These are phyloP conservation scores for Hypoxylon rickii DNA, from an alignment of 495 filamentous ascomycete species.

Conservation along the genomic window DNA sequence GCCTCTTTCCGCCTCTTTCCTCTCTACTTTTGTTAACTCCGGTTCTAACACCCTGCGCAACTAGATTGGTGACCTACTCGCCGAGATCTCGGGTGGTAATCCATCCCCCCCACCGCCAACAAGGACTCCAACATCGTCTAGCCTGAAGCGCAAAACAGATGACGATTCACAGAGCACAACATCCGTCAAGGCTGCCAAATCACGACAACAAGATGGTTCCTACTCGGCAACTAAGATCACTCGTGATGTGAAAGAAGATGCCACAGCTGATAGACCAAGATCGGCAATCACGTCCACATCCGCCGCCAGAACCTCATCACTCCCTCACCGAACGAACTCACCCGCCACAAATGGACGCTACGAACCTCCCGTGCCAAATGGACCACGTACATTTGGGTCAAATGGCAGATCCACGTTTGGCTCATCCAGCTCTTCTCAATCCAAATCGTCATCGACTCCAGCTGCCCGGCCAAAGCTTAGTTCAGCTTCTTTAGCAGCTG, in stretches of 20 bases:
- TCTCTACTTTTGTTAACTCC: not conserved
- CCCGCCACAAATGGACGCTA: slow-evolving; percentile 35
- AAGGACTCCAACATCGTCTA: slow-evolving; percentile 29
- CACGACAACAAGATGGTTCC: slow-evolving; percentile 33
- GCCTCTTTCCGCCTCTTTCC: slow-evolving; percentile 18
- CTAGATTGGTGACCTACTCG: slow-evolving; percentile 59
- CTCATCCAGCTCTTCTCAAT: slow-evolving; percentile 18
- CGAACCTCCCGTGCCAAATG: slow-evolving; percentile 26
- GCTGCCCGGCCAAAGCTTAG: slow-evolving; percentile 26
- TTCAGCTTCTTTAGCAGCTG: slow-evolving; percentile 16
- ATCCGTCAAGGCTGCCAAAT: slow-evolving; percentile 36
- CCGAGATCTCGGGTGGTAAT: slow-evolving; percentile 57
- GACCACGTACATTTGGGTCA: slow-evolving; percentile 15
- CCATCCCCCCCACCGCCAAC: slow-evolving; percentile 40
- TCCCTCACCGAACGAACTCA: slow-evolving; percentile 37
- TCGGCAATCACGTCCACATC: slow-evolving; percentile 1
- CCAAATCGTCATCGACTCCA: slow-evolving; percentile 13
- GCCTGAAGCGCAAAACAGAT: slow-evolving; percentile 58
- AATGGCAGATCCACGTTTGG: no score
- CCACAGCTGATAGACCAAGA: slow-evolving; percentile 27
- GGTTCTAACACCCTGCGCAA: slow-evolving; percentile 29
- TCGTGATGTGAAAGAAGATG: slow-evolving; percentile 35
- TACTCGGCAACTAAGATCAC: slow-evolving; percentile 35
- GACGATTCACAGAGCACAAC: slow-evolving; percentile 41
- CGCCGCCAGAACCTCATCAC: slow-evolving; percentile 23